Conservation (phyloP, 2,329 filamentous ascomycete genomes). For the Coleophoma eucalyptorum region DNA sequence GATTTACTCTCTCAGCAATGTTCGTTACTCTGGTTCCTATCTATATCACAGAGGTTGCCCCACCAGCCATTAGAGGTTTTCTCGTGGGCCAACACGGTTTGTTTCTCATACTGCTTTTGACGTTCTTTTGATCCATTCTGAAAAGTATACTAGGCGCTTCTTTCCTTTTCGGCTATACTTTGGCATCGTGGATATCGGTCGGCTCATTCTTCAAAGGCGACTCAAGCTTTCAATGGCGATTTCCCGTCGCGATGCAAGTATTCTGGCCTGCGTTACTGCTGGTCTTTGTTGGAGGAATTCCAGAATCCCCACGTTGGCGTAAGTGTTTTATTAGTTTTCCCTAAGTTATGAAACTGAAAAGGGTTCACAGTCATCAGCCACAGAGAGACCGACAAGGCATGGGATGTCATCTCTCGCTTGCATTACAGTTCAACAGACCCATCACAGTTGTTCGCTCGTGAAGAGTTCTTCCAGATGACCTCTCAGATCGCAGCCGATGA, state of each 20-base stretch:
- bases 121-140: neutral
- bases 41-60: neutral
- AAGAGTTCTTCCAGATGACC: conserved; percentile 1
- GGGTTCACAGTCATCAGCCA: neutral
- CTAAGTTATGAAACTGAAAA: neutral
- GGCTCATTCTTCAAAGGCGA: neutral
- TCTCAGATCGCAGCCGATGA: neutral
- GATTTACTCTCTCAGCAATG: neutral
- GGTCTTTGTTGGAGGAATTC: neutral
- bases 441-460: neutral
- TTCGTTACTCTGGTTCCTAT: neutral
- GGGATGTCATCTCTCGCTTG: neutral
- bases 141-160: neutral
- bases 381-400: neutral
- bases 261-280: neutral
- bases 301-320: conserved; percentile 1
- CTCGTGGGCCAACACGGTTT: neutral
- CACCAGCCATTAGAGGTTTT: neutral
- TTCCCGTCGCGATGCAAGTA: neutral
- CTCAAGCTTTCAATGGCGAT: conserved; percentile 1
- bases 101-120: neutral
- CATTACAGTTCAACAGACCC: conserved; percentile 1
- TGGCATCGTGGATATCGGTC: neutral
- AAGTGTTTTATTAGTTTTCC: neutral
- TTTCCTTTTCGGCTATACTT: neutral